Evolutionary conservation across 306 rosid species (phyloP).

Genomic region (Ammopiptanthus mongolicus): DNA sequence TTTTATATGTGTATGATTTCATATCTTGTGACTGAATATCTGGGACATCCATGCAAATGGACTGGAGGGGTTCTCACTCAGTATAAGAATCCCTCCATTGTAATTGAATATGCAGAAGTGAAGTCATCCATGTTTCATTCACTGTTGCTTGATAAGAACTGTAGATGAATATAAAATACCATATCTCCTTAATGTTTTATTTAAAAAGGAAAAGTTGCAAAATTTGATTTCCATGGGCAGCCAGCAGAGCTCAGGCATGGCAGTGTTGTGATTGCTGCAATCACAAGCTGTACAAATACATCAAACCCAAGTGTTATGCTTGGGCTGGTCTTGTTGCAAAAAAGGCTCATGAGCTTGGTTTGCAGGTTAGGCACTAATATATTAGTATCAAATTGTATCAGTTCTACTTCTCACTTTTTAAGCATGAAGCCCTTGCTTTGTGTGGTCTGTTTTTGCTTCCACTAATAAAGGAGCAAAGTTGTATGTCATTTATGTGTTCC

Average conservation of each 20-base stretch:
- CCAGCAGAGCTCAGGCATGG: too few relatives aligned
- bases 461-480: not conserved
- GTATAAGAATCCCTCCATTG: not conserved
- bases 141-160: constrained; percentile 3
- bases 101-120: constrained; percentile 13
- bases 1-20: too few relatives aligned
- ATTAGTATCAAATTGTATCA: too few relatives aligned
- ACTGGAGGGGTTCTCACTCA: too few relatives aligned
- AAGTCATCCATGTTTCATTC: constrained; percentile 2
- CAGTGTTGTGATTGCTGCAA: constrained; percentile 94
- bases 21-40: too few relatives aligned
- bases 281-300: constrained; percentile 93
- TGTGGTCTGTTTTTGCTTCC: too few relatives aligned
- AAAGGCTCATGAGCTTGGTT: constrained; percentile 84
- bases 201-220: too few relatives aligned
- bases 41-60: too few relatives aligned
- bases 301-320: constrained; percentile 98
- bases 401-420: too few relatives aligned
- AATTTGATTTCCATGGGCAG: too few relatives aligned
- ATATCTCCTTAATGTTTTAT: too few relatives aligned
- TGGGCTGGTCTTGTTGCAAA: constrained; percentile 92
- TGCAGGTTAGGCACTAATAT: constrained; percentile 49
- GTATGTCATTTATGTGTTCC: not conserved
- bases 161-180: constrained; percentile 9
- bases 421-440: too few relatives aligned